Percentiles rank a stretch among this genome's conserved stretches.
These are phyloP conservation scores for Ophiocordyceps robertsii DNA, from an alignment of 2,329 filamentous ascomycete species.

Conservation along the genomic window DNA sequence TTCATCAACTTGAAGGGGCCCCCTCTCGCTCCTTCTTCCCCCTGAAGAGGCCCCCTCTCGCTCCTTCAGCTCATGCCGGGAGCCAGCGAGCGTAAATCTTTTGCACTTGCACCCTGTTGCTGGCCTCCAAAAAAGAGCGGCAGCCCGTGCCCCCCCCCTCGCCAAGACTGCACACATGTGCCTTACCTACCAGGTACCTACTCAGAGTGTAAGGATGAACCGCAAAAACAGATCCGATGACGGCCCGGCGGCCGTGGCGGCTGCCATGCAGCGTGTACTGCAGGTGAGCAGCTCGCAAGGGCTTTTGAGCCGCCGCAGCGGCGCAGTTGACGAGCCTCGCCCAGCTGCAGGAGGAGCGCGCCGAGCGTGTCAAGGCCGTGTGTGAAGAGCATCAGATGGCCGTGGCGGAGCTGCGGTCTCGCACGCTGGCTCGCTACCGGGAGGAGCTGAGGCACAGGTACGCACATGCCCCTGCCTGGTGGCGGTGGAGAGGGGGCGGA, in stretches of 20 bases:
- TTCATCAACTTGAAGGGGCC: too few species aligned
- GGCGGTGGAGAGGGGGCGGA: background rate
- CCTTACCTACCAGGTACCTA: too few species aligned
- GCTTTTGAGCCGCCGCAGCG: background rate
- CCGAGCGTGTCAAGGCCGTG: slow-evolving; percentile 11
- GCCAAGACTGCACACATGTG: too few species aligned
- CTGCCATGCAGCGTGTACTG: slow-evolving; percentile 1
- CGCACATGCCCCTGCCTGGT: background rate
- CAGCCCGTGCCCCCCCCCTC: too few species aligned
- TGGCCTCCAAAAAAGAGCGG: too few species aligned
- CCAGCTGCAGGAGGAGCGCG: slow-evolving; percentile 18
- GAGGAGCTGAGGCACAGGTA: slow-evolving; percentile 7
- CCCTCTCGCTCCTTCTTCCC: too few species aligned
- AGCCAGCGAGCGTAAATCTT: too few species aligned
- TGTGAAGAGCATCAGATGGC: slow-evolving; percentile 10
- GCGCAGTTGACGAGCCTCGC: background rate
- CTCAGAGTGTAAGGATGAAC: too few species aligned
- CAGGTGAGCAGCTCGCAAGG: background rate
- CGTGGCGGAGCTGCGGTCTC: slow-evolving; percentile 11
- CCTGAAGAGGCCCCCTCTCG: too few species aligned
- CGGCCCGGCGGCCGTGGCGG: background rate
- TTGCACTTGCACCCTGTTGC: too few species aligned
- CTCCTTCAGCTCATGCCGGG: too few species aligned
- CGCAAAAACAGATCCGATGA: background rate
- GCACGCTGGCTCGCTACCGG: slow-evolving; percentile 8